Evolutionary conservation across 1,139 yeast species (phyloP).

Genomic region (Kluyveromyces marxianus): DNA sequence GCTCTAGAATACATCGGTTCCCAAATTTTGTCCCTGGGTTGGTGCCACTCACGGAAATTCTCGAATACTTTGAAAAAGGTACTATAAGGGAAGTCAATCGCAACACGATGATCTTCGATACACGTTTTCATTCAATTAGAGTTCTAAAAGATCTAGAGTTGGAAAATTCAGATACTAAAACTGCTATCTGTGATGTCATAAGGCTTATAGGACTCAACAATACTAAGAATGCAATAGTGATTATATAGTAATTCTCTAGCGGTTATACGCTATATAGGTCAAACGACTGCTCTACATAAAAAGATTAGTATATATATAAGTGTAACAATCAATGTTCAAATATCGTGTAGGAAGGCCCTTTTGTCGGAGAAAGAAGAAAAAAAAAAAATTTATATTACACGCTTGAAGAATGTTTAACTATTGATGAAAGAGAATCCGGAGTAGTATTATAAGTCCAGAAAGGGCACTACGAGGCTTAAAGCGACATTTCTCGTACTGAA

Average conservation of each 20-base stretch:
- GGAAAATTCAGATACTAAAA: conserved; percentile 23
- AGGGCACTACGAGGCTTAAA: too few species aligned
- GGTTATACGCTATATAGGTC: background rate
- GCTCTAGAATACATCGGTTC: background rate
- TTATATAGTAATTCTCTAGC: conserved; percentile 12
- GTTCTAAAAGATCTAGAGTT: conserved; percentile 16
- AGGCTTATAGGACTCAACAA: conserved; percentile 38
- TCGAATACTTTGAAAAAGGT: conserved; percentile 23
- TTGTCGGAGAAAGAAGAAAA: too few species aligned
- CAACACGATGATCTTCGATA: conserved; percentile 21
- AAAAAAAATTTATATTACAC: too few species aligned
- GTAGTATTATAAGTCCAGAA: too few species aligned
- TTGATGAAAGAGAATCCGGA: background rate
- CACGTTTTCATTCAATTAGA: conserved; percentile 17
- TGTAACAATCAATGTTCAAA: background rate
- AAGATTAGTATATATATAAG: too few species aligned
- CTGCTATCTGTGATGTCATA: conserved; percentile 34
- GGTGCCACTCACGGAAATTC: conserved; percentile 42
- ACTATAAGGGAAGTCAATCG: conserved; percentile 18
- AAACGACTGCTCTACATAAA: too few species aligned
- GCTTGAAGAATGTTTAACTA: too few species aligned
- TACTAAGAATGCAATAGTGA: conserved; percentile 24
- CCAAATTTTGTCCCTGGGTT: conserved; percentile 42
- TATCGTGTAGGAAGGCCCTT: too few species aligned
- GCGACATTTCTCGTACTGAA: background rate